Conservation (phyloP, 805 yeast genomes). For the Dipodascopsis uninucleata region DNA sequence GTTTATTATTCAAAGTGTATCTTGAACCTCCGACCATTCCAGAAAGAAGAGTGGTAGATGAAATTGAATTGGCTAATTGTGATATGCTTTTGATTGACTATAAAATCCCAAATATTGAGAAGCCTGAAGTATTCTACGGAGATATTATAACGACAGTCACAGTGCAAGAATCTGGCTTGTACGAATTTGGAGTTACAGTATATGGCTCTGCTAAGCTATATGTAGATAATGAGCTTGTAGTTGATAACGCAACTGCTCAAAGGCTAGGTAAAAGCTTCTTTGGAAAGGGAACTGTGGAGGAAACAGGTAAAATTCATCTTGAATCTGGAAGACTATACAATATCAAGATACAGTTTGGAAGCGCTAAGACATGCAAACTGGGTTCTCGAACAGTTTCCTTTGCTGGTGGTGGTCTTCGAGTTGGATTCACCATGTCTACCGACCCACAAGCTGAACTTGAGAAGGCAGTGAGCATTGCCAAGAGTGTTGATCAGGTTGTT, state of each 20-base stretch:
- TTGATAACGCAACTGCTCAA: constrained; percentile 56
- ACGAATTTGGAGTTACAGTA: constrained; percentile 51
- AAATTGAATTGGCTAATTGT: neutral
- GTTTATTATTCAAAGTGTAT: constrained; percentile 5
- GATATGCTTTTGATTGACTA: constrained; percentile 15
- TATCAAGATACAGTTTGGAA: constrained; percentile 50
- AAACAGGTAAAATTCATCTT: constrained; percentile 39
- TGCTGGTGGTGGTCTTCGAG: constrained; percentile 8
- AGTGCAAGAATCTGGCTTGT: constrained; percentile 49
- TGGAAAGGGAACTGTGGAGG: constrained; percentile 55
- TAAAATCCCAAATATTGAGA: constrained; percentile 4
- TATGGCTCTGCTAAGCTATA: constrained; percentile 55
- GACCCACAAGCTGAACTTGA: constrained; percentile 10
- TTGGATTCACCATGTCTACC: neutral
- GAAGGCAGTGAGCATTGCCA: constrained; percentile 49
- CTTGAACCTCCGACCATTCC: constrained; percentile 3
- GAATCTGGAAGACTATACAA: constrained; percentile 47
- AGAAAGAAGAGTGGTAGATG: constrained; percentile 5
- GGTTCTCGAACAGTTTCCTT: neutral
- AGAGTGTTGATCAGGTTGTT: constrained; percentile 50
- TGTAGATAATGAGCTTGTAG: constrained; percentile 49
- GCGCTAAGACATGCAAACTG: constrained; percentile 41
- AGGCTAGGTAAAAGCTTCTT: constrained; percentile 49
- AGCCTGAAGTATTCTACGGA: constrained; percentile 40
- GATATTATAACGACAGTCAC: constrained; percentile 44